Evolutionary conservation across 2,329 filamentous ascomycete genomes (phyloP).

Genomic region (Xylaria sp.): DNA sequence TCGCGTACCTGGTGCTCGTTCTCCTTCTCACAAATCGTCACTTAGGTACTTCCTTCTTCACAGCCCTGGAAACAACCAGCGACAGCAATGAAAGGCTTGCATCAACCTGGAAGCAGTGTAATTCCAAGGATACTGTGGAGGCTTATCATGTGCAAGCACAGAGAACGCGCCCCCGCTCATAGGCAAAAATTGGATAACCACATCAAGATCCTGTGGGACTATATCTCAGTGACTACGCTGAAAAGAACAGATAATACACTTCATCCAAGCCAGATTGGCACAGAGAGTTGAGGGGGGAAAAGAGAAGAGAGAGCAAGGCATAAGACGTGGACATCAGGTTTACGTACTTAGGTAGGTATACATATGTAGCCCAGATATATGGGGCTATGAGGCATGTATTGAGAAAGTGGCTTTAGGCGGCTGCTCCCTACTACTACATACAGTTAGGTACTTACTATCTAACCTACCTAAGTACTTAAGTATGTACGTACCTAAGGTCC

Average conservation of each 20-base stretch:
- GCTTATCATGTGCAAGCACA: conserved; percentile 75
- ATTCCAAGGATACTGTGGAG: conserved; percentile 77
- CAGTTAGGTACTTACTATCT: no score
- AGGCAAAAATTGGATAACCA: conserved; percentile 85
- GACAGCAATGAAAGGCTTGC: conserved; percentile 60
- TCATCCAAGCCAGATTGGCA: conserved; percentile 62
- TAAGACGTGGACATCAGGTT: not conserved
- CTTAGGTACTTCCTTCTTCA: conserved; percentile 70
- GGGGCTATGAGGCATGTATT: no score
- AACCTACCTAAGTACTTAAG: not conserved
- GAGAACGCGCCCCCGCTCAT: conserved; percentile 60
- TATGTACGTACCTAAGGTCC: not conserved
- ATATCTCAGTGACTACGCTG: conserved; percentile 84
- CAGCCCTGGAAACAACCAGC: conserved; percentile 61
- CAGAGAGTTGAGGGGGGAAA: conserved; percentile 66
- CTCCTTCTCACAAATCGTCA: no score
- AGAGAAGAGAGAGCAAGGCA: conserved; percentile 51
- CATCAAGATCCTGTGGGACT: conserved; percentile 70
- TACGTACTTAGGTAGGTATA: not conserved
- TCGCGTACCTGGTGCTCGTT: no score
- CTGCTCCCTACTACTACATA: no score
- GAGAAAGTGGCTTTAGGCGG: no score
- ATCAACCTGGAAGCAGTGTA: conserved; percentile 78
- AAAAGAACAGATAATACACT: not conserved
- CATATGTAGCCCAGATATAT: not conserved